A percentile compares a stretch with the other conserved stretches of the same genome.
These are phyloP conservation scores for Oryza punctata DNA, from an alignment of 176 grass and related monocot genomes.

Conservation along the genomic window DNA sequence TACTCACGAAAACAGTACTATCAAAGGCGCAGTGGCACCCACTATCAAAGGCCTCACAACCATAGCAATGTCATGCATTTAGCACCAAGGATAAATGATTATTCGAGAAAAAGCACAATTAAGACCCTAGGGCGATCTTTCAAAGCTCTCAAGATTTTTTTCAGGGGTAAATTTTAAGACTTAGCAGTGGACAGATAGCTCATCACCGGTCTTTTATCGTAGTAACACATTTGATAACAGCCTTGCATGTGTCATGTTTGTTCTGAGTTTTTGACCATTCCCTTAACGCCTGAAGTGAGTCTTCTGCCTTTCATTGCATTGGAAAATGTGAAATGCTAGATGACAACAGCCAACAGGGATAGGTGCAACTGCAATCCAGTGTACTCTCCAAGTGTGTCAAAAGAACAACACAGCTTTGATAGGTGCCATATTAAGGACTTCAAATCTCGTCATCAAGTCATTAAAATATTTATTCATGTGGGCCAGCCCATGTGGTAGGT, in stretches of 20 bases:
- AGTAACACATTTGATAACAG: background rate
- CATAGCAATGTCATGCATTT: background rate
- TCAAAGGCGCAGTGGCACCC: background rate
- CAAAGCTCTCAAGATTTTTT: slow-evolving; percentile 22
- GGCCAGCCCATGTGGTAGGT: background rate
- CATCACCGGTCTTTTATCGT: background rate
- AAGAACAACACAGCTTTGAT: background rate
- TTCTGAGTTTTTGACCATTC: slow-evolving; percentile 7
- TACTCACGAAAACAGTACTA: background rate
- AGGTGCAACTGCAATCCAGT: slow-evolving; percentile 25
- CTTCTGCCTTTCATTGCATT: slow-evolving; percentile 11
- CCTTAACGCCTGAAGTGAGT: background rate
- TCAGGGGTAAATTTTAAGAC: background rate
- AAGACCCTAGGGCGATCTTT: background rate
- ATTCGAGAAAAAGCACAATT: background rate
- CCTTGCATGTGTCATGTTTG: background rate
- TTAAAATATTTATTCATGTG: slow-evolving; percentile 21
- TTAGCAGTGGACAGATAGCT: slow-evolving; percentile 1
- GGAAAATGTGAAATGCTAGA: slow-evolving; percentile 14
- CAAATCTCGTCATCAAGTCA: background rate
- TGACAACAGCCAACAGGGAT: slow-evolving; percentile 17
- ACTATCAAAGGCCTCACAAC: background rate
- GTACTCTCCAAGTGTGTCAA: background rate
- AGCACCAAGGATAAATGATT: background rate
- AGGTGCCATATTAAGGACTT: slow-evolving; percentile 17